Base-by-base conservation (phyloP, 768 basidiomycete genomes). In the Gautieria morchelliformis region DNA sequence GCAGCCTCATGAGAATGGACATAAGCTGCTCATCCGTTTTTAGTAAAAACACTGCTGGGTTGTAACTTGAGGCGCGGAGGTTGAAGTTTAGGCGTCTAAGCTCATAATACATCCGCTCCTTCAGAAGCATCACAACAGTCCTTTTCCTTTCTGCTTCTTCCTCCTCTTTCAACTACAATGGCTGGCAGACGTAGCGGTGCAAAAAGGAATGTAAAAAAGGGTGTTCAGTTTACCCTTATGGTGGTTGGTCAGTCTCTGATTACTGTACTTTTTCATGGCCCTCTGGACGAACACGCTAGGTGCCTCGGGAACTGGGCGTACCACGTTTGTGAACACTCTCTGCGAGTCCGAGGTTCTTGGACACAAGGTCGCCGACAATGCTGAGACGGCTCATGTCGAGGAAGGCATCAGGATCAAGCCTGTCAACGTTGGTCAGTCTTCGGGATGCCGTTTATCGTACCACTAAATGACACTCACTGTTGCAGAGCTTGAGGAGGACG, bases 301-400 rank as follows among this genome's bases (percentile, higher is more conserved):
- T 76, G 89, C 93, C 58, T 96, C 93, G 72, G 95, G 95, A 46
- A 95, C 93, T 53, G 93, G 93, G 60, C 89, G 93, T 58, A 98
- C 95, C 58, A 99, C 95, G 58, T 98, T 99, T 66, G 93, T 99
- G 69, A 99, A 99, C 78, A 99, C 96, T 51, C 89, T 99, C 59
- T 95, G 93, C 78, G 95, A 99, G 76, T 86, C 87, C 37, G 89
- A 93, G 64, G 92, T 97, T 20, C 77, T 97, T 52, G 68, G 78
- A 5, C 94, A 97, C 79, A 93, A 93, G 72, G 76, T 89, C 51
- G 83, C 81, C 59, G 89, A 91, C 68, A 80, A 80, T 62, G 89
- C 94, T 11, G 86, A 88, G 64, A 80, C 81, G n/a, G 93, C 93
- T 15, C 93, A 98, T 70, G 78, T 92, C 58, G 96, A 98, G 69